phyloP scores from a whole-genome alignment of 805 yeast species.

The Grigorovia transvaalensis region DNA sequence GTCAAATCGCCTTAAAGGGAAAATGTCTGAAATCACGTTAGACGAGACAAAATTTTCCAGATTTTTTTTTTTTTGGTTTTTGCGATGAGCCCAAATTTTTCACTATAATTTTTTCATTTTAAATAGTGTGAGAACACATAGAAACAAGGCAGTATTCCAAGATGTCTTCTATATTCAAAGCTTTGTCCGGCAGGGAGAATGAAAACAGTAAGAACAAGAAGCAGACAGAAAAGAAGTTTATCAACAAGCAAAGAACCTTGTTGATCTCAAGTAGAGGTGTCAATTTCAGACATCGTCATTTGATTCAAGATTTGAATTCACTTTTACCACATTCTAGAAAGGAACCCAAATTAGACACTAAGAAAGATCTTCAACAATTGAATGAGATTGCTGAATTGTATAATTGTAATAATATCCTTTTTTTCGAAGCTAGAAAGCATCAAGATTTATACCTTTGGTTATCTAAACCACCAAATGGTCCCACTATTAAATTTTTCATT shows the following conservation, averaged over 20 bases:
- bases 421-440: conserved; percentile 93
- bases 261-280: conserved; percentile 91
- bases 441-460: conserved; percentile 91
- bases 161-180: conserved; percentile 69
- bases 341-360: conserved; percentile 91
- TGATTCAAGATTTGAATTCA: conserved; percentile 67
- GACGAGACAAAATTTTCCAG: neutral
- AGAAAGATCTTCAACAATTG: conserved; percentile 75
- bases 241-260: conserved; percentile 80
- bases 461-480: conserved; percentile 96
- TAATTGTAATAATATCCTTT: conserved; percentile 91
- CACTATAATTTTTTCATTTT: neutral
- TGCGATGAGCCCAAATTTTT: conserved; percentile 2
- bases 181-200: conserved; percentile 42
- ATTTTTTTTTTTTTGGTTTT: conserved; percentile 4
- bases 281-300: conserved; percentile 89
- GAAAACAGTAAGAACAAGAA: conserved; percentile 20
- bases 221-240: conserved; percentile 39
- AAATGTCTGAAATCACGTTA: neutral
- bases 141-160: neutral
- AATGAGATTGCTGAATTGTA: conserved; percentile 94
- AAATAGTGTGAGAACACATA: neutral
- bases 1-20: neutral
- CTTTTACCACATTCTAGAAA: conserved; percentile 91
- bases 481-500: conserved; percentile 85